A percentile compares a stretch with the other conserved stretches of the same genome.
Conservation (phyloP, 2,329 filamentous ascomycete species). For the Coniochaeta prunicola region DNA sequence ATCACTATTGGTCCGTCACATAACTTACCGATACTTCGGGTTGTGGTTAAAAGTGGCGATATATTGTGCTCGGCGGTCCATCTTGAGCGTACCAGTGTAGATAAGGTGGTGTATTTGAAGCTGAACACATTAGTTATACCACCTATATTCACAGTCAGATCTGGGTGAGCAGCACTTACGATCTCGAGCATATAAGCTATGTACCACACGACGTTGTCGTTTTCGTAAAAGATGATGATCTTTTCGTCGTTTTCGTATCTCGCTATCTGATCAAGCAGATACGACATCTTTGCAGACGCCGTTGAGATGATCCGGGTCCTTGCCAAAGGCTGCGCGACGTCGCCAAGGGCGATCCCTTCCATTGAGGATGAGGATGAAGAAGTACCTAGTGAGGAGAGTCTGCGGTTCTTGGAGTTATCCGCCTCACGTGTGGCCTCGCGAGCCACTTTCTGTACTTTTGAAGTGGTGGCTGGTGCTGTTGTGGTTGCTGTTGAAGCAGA, state of each 20-base stretch:
- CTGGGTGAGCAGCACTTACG: slow-evolving; percentile 24
- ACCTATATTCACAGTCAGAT: background rate
- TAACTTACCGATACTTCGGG: slow-evolving; percentile 46
- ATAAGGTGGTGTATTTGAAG: slow-evolving; percentile 55
- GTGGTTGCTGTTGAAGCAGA: background rate
- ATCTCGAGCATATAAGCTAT: slow-evolving; percentile 77
- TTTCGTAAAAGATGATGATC: slow-evolving; percentile 88
- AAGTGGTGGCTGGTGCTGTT: background rate
- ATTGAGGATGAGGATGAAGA: background rate
- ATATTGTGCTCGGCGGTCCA: slow-evolving; percentile 62
- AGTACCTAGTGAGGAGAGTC: background rate
- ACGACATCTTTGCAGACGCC: slow-evolving; percentile 79
- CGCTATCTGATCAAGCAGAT: slow-evolving; percentile 68
- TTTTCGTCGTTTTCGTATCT: slow-evolving; percentile 67
- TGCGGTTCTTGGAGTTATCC: background rate
- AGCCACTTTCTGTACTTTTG: background rate
- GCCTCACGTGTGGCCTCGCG: background rate
- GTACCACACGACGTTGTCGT: slow-evolving; percentile 80
- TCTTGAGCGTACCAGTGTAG: slow-evolving; percentile 57
- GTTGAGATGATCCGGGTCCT: slow-evolving; percentile 66
- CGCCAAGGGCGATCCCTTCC: slow-evolving; percentile 2
- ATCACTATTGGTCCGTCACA: background rate
- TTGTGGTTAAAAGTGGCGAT: slow-evolving; percentile 71
- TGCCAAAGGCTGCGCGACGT: slow-evolving; percentile 41
- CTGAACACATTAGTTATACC: slow-evolving; percentile 17